Evolutionary conservation across 2,329 filamentous ascomycete genomes (phyloP).

Genomic region (Fusarium armeniacum): DNA sequence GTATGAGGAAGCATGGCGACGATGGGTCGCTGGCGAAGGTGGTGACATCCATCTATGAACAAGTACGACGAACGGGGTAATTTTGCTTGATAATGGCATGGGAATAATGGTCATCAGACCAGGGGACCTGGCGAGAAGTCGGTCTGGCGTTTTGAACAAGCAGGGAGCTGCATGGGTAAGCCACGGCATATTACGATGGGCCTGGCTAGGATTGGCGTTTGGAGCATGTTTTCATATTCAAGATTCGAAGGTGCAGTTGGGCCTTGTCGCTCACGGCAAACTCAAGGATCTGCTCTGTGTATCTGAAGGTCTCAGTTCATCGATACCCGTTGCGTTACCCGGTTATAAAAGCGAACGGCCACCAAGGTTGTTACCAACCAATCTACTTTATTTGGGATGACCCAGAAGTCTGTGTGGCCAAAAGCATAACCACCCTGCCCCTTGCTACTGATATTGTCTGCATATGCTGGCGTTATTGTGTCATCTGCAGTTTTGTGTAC

Average conservation of each 20-base stretch:
- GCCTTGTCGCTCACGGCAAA: conserved; percentile 8
- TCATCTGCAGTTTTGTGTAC: not conserved
- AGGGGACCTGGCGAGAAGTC: conserved; percentile 8
- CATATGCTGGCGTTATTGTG: conserved; percentile 2
- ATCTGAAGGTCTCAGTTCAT: conserved; percentile 22
- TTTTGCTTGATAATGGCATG: conserved; percentile 3
- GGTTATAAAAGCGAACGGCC: conserved; percentile 4
- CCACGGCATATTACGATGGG: conserved; percentile 15
- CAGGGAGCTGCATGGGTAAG: conserved; percentile 23
- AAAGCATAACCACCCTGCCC: conserved; percentile 1
- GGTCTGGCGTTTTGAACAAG: conserved; percentile 14
- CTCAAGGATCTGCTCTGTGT: not conserved
- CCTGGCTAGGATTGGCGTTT: conserved; percentile 26
- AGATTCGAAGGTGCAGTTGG: conserved; percentile 5
- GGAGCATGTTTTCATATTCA: conserved; percentile 24
- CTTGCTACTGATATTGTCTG: conserved; percentile 8
- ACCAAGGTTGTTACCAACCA: conserved; percentile 10
- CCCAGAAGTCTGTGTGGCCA: conserved; percentile 12
- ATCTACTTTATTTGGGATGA: conserved; percentile 21
- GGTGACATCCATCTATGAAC: conserved; percentile 87
- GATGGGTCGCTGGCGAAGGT: conserved; percentile 88
- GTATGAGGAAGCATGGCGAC: conserved; percentile 88
- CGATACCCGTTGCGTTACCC: conserved; percentile 4
- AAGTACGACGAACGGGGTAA: conserved; percentile 2
- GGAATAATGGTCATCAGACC: conserved; percentile 1